A percentile compares a stretch with the other conserved stretches of the same genome.
Conservation (phyloP, 2,329 filamentous ascomycete genomes). For the Fusarium nurragi region DNA sequence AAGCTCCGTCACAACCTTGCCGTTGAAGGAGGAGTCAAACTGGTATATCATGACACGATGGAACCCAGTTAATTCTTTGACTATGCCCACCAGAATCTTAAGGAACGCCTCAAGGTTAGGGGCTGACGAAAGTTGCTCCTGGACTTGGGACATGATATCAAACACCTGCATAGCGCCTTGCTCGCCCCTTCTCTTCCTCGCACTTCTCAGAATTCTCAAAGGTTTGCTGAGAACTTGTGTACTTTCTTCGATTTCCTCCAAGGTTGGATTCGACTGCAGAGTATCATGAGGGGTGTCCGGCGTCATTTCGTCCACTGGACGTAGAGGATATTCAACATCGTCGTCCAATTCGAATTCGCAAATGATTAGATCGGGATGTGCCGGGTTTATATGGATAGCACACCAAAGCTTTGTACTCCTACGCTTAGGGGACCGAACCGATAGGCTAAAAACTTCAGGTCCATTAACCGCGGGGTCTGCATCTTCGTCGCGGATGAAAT, state of each 20-base stretch:
- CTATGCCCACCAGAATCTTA: constrained; percentile 83
- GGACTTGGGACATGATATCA: constrained; percentile 90
- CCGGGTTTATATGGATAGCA: constrained; percentile 79
- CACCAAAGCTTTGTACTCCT: constrained; percentile 81
- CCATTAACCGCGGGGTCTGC: constrained; percentile 79
- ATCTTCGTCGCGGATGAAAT: constrained; percentile 87
- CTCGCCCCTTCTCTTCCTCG: constrained; percentile 78
- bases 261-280: constrained; percentile 74
- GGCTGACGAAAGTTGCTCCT: constrained; percentile 83
- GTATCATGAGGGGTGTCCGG: constrained; percentile 78
- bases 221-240: constrained; percentile 80
- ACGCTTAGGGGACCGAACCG: constrained; percentile 67
- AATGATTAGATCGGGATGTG: constrained; percentile 76
- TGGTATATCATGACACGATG: constrained; percentile 95
- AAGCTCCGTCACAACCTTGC: constrained; percentile 86
- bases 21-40: constrained; percentile 84
- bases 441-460: constrained; percentile 85
- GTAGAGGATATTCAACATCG: constrained; percentile 73
- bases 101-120: constrained; percentile 76
- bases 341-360: constrained; percentile 92
- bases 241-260: constrained; percentile 78
- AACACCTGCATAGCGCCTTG: constrained; percentile 90
- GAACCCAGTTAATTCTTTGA: constrained; percentile 90
- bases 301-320: constrained; percentile 66
- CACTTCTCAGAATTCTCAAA: constrained; percentile 78